Base-by-base conservation (phyloP, 2,329 filamentous ascomycete species). In the Chaetomium strumarium region DNA sequence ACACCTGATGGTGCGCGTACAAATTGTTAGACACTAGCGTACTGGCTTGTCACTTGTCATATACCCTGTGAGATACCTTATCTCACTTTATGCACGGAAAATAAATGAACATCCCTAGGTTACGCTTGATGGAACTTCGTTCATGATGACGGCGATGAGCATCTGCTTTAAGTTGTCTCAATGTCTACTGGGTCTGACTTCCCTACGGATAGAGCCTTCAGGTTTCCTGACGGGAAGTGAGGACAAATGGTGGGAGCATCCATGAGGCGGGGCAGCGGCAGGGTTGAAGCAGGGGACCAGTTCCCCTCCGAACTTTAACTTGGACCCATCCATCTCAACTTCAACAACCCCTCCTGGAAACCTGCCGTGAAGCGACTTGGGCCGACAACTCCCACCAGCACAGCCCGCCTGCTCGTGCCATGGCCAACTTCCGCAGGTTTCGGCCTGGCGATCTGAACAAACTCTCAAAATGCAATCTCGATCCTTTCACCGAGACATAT, bases 401-500 rank as follows among this genome's bases (percentile, higher is more conserved):
- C 20, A 31, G 12, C 39, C 36, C 24, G 49, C 20, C 37, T 38
- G 36, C 50, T 24, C 24, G 24, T 24, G 33, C n/a, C 33, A 95
- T 95, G 90, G 85, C 86, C 51, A 88, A 86, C 50, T 88, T 97
- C 66, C 86, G 91, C 48, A 84, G 88, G 61, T 96, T 97, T 75
- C 81, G 81, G 56, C 86, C 90, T 2, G 79, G 81, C 61, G 93
- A 99, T 69, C 78, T 97, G 57, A 84, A 96, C 71, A 86, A 85
- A 61, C 86, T 97, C 70, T 95, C 95, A 61, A 85, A 90, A 60
- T 96, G 91, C 72, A 99, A 99, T 67, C 84, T 99, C 57, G 93
- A 99, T 67, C 89, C 89, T 38, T 78, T 96, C 57, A 97, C 93
- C n/a, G 93, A 99, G 74, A 97, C 95, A 52, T 99, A 97, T 74